These are phyloP conservation scores for Penicillium palitans DNA, from an alignment of 2,329 filamentous ascomycete genomes.

Conservation along the genomic window DNA sequence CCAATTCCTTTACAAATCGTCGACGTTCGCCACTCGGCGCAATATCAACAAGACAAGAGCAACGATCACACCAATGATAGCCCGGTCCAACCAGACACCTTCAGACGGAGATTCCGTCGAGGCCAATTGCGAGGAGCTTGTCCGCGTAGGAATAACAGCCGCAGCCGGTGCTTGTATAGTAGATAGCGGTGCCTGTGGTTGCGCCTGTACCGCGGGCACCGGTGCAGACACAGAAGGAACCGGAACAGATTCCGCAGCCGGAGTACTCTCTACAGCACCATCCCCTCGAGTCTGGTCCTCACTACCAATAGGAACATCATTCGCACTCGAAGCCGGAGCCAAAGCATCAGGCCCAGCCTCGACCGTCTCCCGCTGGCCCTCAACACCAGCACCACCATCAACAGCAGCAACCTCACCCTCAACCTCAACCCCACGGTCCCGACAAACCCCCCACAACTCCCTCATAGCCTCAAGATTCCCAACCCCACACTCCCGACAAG, in stretches of 20 bases:
- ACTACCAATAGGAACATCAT: neutral
- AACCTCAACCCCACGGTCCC: constrained; percentile 35
- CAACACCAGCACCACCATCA: constrained; percentile 36
- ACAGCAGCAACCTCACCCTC: constrained; percentile 2
- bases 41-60: constrained; percentile 69
- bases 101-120: constrained; percentile 39
- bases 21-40: constrained; percentile 44
- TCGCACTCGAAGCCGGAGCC: neutral
- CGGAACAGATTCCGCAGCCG: neutral
- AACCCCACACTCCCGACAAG: constrained; percentile 66
- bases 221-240: neutral
- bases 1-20: constrained; percentile 21
- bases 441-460: constrained; percentile 29
- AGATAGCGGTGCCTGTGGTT: neutral
- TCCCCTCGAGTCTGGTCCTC: neutral
- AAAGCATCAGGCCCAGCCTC: neutral
- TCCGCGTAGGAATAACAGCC: neutral
- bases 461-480: constrained; percentile 52
- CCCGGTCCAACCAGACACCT: constrained; percentile 75
- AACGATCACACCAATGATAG: constrained; percentile 71
- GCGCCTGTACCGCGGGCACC: neutral
- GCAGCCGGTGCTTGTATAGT: neutral
- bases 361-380: neutral
- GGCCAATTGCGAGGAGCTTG: constrained; percentile 1
- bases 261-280: neutral